Base-by-base conservation (phyloP, 768 basidiomycete genomes). In the Collybia sordida region DNA sequence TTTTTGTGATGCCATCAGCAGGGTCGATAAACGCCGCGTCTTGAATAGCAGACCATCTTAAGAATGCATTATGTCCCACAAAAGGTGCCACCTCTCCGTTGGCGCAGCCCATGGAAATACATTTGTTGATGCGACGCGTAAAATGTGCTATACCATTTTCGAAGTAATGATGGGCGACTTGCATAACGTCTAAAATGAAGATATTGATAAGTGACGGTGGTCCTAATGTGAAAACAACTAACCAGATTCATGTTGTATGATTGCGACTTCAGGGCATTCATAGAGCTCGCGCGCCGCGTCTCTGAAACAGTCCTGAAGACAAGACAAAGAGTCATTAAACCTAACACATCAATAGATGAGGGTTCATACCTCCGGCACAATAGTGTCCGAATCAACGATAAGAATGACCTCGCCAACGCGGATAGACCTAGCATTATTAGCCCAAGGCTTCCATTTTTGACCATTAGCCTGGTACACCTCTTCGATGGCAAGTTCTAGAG, bases 241-340 rank as follows among this genome's bases (percentile, higher is more conserved):
- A 83, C 85, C 89, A 4, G 88, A 91, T 59, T 89, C 88, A 63
- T 96, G 93, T 62, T 95, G 93, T 46, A 96, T 87, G 69, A 96
- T 92, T 1, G 83, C 90, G 25, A 93, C 82, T 38, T 92, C 86
- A 0, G 88, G 90, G 55, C 86, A 86, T 66, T 88, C 86, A 15
- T 81, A 72, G 51, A 96, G 77, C 63, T 96, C 93, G 34, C 89
- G 82, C 4, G 90, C 92, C 0, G 93, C 93, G 70, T 94, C 92
- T 49, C 90, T 79, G 65, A 96, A 85, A 64, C 91, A 95, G 63
- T 95, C 93, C 74, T 86, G 50, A 19, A 35, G n/a, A 45, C 6
- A 23, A 38, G 19, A 15, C 24, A n/a, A 21, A 45, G 43, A 21
- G 31, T n/a, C 9, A 14, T 31, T 19, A 45, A 14, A 45, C 11